Evolutionary conservation across 2,329 filamentous ascomycete genomes (phyloP).

Genomic region (Cladosporium sp.): DNA sequence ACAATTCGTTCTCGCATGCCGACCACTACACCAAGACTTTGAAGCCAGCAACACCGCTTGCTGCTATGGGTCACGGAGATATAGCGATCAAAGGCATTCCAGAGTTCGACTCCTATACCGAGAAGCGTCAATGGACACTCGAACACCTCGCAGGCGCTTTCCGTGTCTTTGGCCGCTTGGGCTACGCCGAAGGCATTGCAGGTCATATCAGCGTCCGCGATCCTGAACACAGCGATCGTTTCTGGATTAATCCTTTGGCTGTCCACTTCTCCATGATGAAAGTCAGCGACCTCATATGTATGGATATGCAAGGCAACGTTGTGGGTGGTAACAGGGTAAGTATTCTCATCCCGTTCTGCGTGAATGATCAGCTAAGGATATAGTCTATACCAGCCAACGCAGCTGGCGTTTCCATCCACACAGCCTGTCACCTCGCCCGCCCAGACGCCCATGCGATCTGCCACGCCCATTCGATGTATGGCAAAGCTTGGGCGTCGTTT

Average conservation of each 20-base stretch:
- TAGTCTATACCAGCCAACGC: conserved; percentile 29
- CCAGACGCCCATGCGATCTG: conserved; percentile 40
- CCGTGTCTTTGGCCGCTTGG: conserved; percentile 57
- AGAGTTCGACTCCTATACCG: conserved; percentile 45
- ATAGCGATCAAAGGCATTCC: conserved; percentile 47
- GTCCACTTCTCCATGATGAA: conserved; percentile 81
- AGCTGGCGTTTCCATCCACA: conserved; percentile 42
- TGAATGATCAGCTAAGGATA: background rate
- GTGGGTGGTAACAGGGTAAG: conserved; percentile 8
- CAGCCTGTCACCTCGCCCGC: conserved; percentile 33
- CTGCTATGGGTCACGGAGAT: conserved; percentile 33
- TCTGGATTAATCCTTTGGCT: conserved; percentile 60
- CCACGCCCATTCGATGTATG: conserved; percentile 37
- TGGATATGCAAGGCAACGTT: conserved; percentile 14
- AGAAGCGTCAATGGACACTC: conserved; percentile 57
- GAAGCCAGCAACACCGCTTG: background rate
- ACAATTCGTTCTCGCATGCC: background rate
- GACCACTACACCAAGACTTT: background rate
- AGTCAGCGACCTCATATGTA: conserved; percentile 40
- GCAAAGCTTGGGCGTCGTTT: conserved; percentile 38
- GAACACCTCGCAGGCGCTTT: conserved; percentile 60
- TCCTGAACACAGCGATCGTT: conserved; percentile 42
- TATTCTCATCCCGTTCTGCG: background rate
- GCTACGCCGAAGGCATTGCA: conserved; percentile 60
- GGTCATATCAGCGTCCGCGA: conserved; percentile 62